Evolutionary conservation across 768 basidiomycete genomes (phyloP), one percentile per base, ranked within the genome.

Genomic region (Tubosaeta brunneosetosa): DNA sequence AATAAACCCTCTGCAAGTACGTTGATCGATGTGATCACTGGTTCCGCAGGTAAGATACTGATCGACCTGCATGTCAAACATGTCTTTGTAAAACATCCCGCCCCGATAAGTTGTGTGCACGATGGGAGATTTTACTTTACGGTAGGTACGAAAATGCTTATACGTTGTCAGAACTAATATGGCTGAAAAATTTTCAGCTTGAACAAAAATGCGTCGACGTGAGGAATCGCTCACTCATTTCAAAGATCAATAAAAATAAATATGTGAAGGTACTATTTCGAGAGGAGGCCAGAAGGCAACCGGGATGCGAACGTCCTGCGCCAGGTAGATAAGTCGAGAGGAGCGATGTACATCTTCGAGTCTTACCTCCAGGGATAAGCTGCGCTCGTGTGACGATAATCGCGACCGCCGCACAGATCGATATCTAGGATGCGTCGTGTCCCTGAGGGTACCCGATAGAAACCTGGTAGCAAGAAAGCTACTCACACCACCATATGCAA

Each of bases 11-110:
- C 47, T 9, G 57, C 8, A 31, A 57, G 16, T 13, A 53, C 13
- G n/a, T 63, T 63, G 37, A 44, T 6, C 10, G 60, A 38, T 6
- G 59, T 53, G 52, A 64, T 43, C n/a, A 52, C 61, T 62, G 22
- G 7, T 9, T 31, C 11, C 13, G 9, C 8, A 42, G 7, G 34
- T 53, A 4, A 63, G 42, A 6, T 14, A 6, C 13, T 1, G n/a
- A 5, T 12, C 13, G 2, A 32, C 17, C 3, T 12, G 4, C 4
- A 1, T 11, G 14, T 13, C 5, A 12, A 1, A 33, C 11, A 26
- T 5, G 3, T 32, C 59, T 47, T 34, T 45, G 14, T 62, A 61
- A 37, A 62, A 27, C 44, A 64, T 50, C 27, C 51, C 31, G 22
- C 61, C 62, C 17, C 52, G 48, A 44, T 64, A 64, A 14, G 48